phyloP scores from a whole-genome alignment of 192 early-diverging fungal species.

The Funneliformis geosporum region DNA sequence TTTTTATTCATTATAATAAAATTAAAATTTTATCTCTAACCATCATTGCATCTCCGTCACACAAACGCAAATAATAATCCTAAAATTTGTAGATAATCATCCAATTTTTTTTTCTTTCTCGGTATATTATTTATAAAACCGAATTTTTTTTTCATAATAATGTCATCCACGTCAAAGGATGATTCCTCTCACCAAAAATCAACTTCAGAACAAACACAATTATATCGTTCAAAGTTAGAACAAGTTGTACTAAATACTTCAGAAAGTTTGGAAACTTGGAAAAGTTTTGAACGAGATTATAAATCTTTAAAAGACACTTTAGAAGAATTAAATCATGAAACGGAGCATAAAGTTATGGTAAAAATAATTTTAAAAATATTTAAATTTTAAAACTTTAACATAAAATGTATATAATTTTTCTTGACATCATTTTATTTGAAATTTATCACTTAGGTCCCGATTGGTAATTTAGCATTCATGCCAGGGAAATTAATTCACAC shows the following conservation, averaged over 20 bases:
- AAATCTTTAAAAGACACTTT: slow-evolving; percentile 50
- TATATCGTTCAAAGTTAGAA: slow-evolving; percentile 40
- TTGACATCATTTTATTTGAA: neutral
- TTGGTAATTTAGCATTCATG: slow-evolving; percentile 88
- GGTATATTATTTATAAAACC: too few relatives aligned
- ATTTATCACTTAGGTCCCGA: slow-evolving; percentile 59
- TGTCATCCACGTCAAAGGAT: too few relatives aligned
- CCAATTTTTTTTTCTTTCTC: too few relatives aligned
- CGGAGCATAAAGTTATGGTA: slow-evolving; percentile 58
- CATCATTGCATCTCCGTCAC: too few relatives aligned
- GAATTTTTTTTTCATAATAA: too few relatives aligned
- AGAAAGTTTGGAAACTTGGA: slow-evolving; percentile 51
- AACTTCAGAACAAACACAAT: neutral
- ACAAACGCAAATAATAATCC: too few relatives aligned
- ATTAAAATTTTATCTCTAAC: too few relatives aligned
- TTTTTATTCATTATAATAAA: too few relatives aligned
- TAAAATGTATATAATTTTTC: too few relatives aligned
- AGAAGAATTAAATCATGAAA: slow-evolving; percentile 48
- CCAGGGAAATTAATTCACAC: slow-evolving; percentile 86
- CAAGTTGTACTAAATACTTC: slow-evolving; percentile 41
- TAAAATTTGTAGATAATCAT: too few relatives aligned
- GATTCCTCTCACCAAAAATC: too few relatives aligned
- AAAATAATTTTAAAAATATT: neutral
- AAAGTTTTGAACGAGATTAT: slow-evolving; percentile 61
- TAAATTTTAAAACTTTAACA: too few relatives aligned